Evolutionary conservation across 2,329 filamentous ascomycete genomes (phyloP).

Genomic region (Rutstroemia sp.): DNA sequence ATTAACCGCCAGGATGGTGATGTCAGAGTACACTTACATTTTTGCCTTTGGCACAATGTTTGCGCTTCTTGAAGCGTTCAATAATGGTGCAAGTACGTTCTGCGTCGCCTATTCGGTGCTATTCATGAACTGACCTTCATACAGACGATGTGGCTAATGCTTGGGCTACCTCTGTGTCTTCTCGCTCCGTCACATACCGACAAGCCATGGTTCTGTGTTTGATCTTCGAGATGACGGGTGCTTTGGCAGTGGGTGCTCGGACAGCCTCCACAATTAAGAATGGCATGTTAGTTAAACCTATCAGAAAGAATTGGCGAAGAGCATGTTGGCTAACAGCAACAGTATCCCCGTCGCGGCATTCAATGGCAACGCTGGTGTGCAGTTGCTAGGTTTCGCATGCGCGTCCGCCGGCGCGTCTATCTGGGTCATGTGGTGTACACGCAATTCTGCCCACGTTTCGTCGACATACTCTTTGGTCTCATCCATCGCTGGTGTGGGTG

Average conservation of each 20-base stretch:
- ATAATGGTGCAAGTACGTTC: conserved; percentile 39
- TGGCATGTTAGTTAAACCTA: conserved; percentile 40
- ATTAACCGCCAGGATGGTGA: no score
- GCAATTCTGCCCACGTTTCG: conserved; percentile 65
- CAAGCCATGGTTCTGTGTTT: conserved; percentile 61
- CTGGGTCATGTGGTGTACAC: conserved; percentile 78
- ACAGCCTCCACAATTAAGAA: conserved; percentile 76
- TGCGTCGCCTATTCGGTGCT: neutral
- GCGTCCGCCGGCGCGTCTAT: conserved; percentile 57
- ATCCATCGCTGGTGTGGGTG: conserved; percentile 60
- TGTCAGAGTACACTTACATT: no score
- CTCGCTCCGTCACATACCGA: conserved; percentile 64
- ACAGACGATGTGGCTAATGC: conserved; percentile 76
- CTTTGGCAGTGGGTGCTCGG: conserved; percentile 58
- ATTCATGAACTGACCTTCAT: neutral
- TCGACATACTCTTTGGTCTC: conserved; percentile 67
- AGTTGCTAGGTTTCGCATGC: conserved; percentile 60
- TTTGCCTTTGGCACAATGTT: conserved; percentile 32
- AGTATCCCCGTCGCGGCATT: conserved; percentile 52
- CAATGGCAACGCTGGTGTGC: conserved; percentile 52
- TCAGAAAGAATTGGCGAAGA: no score
- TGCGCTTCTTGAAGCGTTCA: conserved; percentile 49
- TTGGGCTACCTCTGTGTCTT: conserved; percentile 76
- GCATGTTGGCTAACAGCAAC: no score
- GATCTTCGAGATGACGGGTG: conserved; percentile 61